Evolutionary conservation across 2,329 filamentous ascomycete species (phyloP), one percentile per base, ranked within the genome.

Genomic region (Neofusicoccum cordaticola): DNA sequence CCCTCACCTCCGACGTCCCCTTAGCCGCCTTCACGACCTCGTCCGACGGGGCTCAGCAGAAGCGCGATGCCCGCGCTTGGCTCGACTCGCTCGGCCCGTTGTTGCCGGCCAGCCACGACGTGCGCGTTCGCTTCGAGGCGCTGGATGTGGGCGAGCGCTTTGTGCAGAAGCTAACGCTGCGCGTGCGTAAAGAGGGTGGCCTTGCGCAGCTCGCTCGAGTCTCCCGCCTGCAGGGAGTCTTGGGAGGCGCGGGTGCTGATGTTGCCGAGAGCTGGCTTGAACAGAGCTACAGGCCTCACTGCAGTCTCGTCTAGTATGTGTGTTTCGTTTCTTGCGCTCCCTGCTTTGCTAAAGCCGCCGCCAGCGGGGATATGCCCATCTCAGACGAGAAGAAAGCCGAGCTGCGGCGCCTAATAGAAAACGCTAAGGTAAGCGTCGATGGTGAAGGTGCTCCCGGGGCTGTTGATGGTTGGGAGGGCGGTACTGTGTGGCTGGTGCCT

Each of bases 291-390:
- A 67, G 65, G 60, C 78, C 79, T 42, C 79, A 81, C 72, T 67
- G 77, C 51, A 79, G 76, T 66, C 66, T 81, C 62, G 67, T 80
- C 63, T 80, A 80, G 77, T 79, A 69, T 69, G 77, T 76, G 3
- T 45, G 37, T 17, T 37, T 51, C 31, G n/a, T 13, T 17, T 37
- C 9, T 13, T 42, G 51, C 13, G 5, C 12, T 39, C 34, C 17
- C 44, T 17, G 13, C 19, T 51, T 37, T 11, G n/a, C 39, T 48
- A 35, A 47, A 45, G 22, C 34, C 13, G 27, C n/a, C 6, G 9
- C 8, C 57, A 65, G 64, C 35, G 64, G 57, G 12, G 37, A 27
- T 27, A 56, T 65, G 47, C 22, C 39, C 13, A 62, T 77, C 17
- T 67, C 68, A 8, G 66, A 66, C 8, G 60, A 68, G 4, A 68